These are phyloP conservation scores for Chenopodium suecicum DNA, from an alignment of 148 eudicot genomes.

Conservation along the genomic window DNA sequence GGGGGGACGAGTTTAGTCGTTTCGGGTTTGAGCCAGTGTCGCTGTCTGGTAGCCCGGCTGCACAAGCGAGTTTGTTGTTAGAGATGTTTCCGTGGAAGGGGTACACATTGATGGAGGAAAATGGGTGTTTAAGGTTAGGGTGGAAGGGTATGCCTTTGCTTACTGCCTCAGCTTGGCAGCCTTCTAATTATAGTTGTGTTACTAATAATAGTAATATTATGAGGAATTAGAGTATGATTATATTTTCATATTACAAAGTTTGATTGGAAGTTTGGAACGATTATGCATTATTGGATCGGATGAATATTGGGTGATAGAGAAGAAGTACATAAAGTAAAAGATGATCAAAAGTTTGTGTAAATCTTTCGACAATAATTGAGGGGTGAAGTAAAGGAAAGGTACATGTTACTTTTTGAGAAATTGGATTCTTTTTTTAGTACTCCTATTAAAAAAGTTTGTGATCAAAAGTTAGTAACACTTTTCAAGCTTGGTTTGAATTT, in stretches of 20 bases:
- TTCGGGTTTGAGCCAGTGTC: conserved; percentile 60
- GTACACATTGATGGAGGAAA: conserved; percentile 75
- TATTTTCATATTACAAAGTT: background rate
- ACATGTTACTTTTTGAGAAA: conserved; percentile 11
- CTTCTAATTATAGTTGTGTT: conserved; percentile 14
- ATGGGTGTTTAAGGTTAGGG: conserved; percentile 70
- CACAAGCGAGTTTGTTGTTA: conserved; percentile 66
- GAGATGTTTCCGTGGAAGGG: conserved; percentile 83
- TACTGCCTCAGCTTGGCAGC: conserved; percentile 84
- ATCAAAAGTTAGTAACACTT: conserved; percentile 16
- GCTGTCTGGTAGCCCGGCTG: conserved; percentile 69
- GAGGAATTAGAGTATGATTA: background rate
- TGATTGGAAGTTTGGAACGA: no score
- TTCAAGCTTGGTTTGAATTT: background rate
- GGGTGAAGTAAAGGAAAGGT: background rate
- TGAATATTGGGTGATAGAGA: background rate
- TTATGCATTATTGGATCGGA: background rate
- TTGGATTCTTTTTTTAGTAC: conserved; percentile 15
- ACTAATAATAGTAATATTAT: background rate
- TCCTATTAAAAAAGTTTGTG: conserved; percentile 2
- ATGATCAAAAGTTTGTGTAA: background rate
- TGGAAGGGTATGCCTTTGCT: conserved; percentile 82
- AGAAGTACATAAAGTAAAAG: background rate
- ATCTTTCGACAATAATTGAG: background rate
- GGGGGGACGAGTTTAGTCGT: conserved; percentile 59